A percentile compares a stretch with the other conserved stretches of the same genome.
These are phyloP conservation scores for Digitaria exilis DNA, from an alignment of 202 grass and related monocot genomes.

Conservation along the genomic window DNA sequence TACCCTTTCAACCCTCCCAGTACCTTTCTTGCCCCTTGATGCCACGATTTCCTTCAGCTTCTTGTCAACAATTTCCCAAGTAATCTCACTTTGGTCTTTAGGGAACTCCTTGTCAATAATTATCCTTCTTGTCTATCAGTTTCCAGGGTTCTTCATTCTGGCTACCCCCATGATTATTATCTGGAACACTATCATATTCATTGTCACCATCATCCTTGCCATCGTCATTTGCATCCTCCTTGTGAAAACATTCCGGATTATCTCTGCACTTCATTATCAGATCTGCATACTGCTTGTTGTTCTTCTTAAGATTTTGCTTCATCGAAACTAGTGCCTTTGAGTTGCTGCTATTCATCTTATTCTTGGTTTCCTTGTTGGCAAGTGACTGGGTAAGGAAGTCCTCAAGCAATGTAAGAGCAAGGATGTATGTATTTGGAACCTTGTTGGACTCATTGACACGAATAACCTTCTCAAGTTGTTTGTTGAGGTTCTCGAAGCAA, in stretches of 20 bases:
- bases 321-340: constrained; percentile 46
- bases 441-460: constrained; percentile 51
- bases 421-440: constrained; percentile 56
- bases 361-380: constrained; percentile 81
- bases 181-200: constrained; percentile 23
- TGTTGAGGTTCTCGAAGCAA: constrained; percentile 70
- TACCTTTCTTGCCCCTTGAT: constrained; percentile 76
- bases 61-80: constrained; percentile 77
- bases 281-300: constrained; percentile 79
- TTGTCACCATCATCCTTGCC: constrained; percentile 31
- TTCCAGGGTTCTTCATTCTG: constrained; percentile 47
- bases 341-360: constrained; percentile 75
- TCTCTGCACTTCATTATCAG: constrained; percentile 56
- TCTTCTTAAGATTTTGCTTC: constrained; percentile 74
- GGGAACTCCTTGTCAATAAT: constrained; percentile 68
- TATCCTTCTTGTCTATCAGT: constrained; percentile 59
- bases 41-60: constrained; percentile 81
- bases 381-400: constrained; percentile 60
- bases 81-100: constrained; percentile 74
- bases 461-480: constrained; percentile 62
- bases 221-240: constrained; percentile 42
- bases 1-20: constrained; percentile 70
- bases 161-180: neutral
- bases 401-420: constrained; percentile 57
- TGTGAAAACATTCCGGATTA: constrained; percentile 48